Conservation (phyloP, 495 filamentous ascomycete species). For the Tuber aestivum region DNA sequence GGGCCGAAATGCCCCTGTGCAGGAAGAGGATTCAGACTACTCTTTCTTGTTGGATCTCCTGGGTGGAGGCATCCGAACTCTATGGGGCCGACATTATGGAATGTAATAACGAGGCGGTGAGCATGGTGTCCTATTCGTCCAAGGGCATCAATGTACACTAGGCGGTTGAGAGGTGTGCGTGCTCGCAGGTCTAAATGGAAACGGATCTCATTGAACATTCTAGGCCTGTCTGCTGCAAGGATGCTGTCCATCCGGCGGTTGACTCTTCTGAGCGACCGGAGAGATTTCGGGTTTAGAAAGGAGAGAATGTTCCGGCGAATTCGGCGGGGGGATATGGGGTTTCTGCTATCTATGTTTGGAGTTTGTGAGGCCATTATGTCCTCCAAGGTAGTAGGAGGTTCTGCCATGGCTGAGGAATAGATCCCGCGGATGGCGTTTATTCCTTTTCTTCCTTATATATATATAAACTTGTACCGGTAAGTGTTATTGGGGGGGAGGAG, state of each 20-base stretch:
- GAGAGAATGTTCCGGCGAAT: slow-evolving; percentile 11
- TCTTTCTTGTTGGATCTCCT: neutral
- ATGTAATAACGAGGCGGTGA: slow-evolving; percentile 10
- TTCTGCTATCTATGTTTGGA: slow-evolving; percentile 3
- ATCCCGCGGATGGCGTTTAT: neutral
- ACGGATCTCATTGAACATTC: slow-evolving; percentile 20
- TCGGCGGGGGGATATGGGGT: slow-evolving; percentile 4
- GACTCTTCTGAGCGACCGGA: slow-evolving; percentile 34
- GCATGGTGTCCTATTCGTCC: slow-evolving; percentile 3
- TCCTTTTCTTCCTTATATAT: neutral
- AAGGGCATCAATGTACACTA: slow-evolving; percentile 1
- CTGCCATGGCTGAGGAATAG: neutral
- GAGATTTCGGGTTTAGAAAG: slow-evolving; percentile 20
- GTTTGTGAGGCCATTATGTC: slow-evolving; percentile 11
- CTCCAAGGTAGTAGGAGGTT: neutral
- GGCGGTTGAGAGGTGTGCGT: neutral
- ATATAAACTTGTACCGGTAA: neutral
- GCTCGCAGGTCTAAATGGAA: slow-evolving; percentile 13
- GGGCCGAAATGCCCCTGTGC: neutral
- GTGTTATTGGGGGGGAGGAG: neutral
- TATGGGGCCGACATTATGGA: neutral
- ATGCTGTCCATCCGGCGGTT: slow-evolving; percentile 9
- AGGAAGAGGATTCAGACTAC: slow-evolving; percentile 18
- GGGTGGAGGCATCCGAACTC: neutral
- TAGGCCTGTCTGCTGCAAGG: neutral